Conservation (phyloP, 352 stramenopile genomes). For the Phytophthora multivora region DNA sequence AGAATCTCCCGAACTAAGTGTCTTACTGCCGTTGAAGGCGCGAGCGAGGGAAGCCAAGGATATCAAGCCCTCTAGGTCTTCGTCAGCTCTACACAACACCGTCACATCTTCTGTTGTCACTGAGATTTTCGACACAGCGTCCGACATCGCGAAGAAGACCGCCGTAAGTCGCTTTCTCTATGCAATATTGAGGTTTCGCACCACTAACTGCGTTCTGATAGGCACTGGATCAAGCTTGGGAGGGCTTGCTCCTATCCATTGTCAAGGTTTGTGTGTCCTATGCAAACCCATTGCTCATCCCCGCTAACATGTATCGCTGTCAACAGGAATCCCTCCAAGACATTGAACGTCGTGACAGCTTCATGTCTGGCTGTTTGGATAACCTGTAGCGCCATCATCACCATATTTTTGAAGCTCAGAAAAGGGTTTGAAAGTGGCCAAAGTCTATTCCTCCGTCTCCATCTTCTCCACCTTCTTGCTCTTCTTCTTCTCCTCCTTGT, state of each 20-base stretch:
- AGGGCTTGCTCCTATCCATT: slow-evolving; percentile 51
- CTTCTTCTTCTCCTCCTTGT: slow-evolving; percentile 33
- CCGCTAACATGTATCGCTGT: neutral
- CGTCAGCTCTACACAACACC: slow-evolving; percentile 8
- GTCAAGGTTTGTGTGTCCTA: slow-evolving; percentile 44
- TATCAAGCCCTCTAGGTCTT: slow-evolving; percentile 11
- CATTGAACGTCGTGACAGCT: slow-evolving; percentile 66
- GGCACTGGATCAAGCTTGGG: slow-evolving; percentile 65
- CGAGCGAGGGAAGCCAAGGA: slow-evolving; percentile 34
- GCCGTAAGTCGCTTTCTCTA: slow-evolving; percentile 25
- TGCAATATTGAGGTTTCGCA: neutral
- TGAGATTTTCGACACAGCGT: slow-evolving; percentile 54
- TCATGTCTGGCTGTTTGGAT: slow-evolving; percentile 71
- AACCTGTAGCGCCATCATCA: slow-evolving; percentile 38
- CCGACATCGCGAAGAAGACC: slow-evolving; percentile 61
- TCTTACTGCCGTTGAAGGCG: slow-evolving; percentile 12
- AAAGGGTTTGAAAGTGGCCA: neutral
- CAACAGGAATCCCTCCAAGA: slow-evolving; percentile 70
- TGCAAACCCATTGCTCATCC: no score
- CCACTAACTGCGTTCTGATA: slow-evolving; percentile 19
- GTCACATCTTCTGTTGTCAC: slow-evolving; percentile 27
- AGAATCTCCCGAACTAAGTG: slow-evolving; percentile 12
- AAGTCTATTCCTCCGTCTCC: slow-evolving; percentile 57
- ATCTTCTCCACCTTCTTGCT: slow-evolving; percentile 51
- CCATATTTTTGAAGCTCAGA: slow-evolving; percentile 19